Percentiles rank a stretch among this genome's conserved stretches.
These are phyloP conservation scores for Aspergillus sclerotioniger DNA, from an alignment of 495 filamentous ascomycete species.

Conservation along the genomic window DNA sequence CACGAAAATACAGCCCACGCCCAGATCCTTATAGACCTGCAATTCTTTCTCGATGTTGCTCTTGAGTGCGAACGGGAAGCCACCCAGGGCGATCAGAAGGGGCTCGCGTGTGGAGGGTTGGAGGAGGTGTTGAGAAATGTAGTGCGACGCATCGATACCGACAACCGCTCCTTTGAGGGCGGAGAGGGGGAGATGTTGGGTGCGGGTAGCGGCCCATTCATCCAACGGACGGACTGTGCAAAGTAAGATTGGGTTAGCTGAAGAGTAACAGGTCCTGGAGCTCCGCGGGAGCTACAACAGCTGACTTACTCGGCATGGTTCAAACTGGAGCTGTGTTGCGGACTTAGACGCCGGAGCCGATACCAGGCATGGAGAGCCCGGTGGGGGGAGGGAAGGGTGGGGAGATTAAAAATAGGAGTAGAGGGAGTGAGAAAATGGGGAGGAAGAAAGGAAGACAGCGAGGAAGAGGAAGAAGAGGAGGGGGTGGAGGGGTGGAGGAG, in stretches of 20 bases:
- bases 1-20: conserved; percentile 72
- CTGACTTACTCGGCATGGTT: conserved; percentile 44
- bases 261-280: neutral
- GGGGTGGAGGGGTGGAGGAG: conserved; percentile 23
- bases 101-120: conserved; percentile 71
- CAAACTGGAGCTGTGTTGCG: conserved; percentile 27
- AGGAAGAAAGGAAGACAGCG: neutral
- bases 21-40: conserved; percentile 57
- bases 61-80: conserved; percentile 75
- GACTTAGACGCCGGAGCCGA: conserved; percentile 29
- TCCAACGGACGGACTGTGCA: conserved; percentile 58
- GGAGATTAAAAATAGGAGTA: conserved; percentile 8
- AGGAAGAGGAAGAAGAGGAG: conserved; percentile 20
- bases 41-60: conserved; percentile 72
- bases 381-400: conserved; percentile 1
- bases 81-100: conserved; percentile 84
- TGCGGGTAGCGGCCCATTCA: conserved; percentile 52
- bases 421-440: conserved; percentile 7
- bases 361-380: conserved; percentile 31
- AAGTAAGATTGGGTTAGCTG: conserved; percentile 7
- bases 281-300: conserved; percentile 6
- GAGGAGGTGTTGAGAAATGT: conserved; percentile 72
- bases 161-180: conserved; percentile 68
- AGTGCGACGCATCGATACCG: conserved; percentile 88
- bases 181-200: conserved; percentile 56